Conservation (phyloP, 805 yeast genomes). For the Tanozyma kutaoensis region DNA sequence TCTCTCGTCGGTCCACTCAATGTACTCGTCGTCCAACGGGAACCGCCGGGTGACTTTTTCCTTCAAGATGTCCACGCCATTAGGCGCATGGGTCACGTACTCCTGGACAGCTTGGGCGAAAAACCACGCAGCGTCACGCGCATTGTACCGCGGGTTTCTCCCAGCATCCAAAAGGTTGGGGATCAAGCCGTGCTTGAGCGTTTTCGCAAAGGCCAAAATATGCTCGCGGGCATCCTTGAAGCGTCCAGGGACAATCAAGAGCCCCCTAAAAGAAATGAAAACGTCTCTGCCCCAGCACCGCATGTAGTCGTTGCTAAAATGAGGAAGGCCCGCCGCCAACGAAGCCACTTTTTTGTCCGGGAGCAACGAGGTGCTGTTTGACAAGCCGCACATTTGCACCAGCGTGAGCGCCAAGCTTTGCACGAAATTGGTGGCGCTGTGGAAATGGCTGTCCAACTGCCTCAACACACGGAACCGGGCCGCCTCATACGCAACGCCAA, state of each 20-base stretch:
- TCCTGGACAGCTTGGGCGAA: slow-evolving; percentile 83
- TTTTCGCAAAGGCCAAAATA: slow-evolving; percentile 76
- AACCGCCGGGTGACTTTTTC: slow-evolving; percentile 71
- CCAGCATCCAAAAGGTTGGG: slow-evolving; percentile 92
- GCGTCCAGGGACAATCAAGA: slow-evolving; percentile 66
- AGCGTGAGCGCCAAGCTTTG: slow-evolving; percentile 73
- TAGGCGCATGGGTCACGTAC: slow-evolving; percentile 53
- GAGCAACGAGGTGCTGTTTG: slow-evolving; percentile 61
- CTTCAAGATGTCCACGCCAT: slow-evolving; percentile 53
- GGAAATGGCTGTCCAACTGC: slow-evolving; percentile 38
- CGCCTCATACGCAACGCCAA: slow-evolving; percentile 78
- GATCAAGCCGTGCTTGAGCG: slow-evolving; percentile 88
- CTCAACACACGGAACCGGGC: slow-evolving; percentile 55
- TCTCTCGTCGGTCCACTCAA: slow-evolving; percentile 51
- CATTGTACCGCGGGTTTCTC: slow-evolving; percentile 85
- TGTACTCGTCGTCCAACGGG: slow-evolving; percentile 76
- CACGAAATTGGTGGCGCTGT: slow-evolving; percentile 55
- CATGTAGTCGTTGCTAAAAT: slow-evolving; percentile 83
- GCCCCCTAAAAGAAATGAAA: slow-evolving; percentile 75
- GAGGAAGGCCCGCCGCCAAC: slow-evolving; percentile 95
- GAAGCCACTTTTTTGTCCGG: slow-evolving; percentile 55
- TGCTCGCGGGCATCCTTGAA: slow-evolving; percentile 69
- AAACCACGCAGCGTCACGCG: slow-evolving; percentile 97
- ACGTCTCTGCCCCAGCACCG: slow-evolving; percentile 99
- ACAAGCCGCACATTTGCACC: slow-evolving; percentile 71